Evolutionary conservation across 192 early-diverging fungal genomes (phyloP).

Genomic region (Coemansia umbellata): DNA sequence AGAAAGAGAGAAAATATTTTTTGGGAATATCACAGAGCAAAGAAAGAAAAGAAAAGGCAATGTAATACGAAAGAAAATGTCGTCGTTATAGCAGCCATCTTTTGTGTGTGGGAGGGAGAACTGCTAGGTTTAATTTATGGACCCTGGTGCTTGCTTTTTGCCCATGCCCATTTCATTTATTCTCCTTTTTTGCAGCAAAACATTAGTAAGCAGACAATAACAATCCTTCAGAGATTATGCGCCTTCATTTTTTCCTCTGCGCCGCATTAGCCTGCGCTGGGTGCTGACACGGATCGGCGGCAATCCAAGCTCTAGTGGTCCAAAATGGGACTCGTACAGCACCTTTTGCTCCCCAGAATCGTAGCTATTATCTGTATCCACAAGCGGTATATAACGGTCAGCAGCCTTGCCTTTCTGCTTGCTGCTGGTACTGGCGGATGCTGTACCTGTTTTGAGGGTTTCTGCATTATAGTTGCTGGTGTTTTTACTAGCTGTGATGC

Average conservation of each 20-base stretch:
- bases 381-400: neutral
- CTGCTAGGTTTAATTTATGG: no score
- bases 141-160: no score
- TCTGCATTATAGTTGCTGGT: no score
- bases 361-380: neutral
- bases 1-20: neutral
- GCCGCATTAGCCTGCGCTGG: slow-evolving; percentile 40
- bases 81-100: no score
- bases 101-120: no score
- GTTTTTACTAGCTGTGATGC: no score
- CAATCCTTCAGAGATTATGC: neutral
- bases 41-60: slow-evolving; percentile 3
- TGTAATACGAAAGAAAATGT: no score
- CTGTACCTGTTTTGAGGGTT: no score
- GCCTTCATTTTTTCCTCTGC: slow-evolving; percentile 2
- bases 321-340: slow-evolving; percentile 40
- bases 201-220: neutral
- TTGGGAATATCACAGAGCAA: neutral
- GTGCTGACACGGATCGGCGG: slow-evolving; percentile 45
- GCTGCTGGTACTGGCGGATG: slow-evolving; percentile 4
- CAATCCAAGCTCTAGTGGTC: slow-evolving; percentile 44
- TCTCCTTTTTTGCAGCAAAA: no score
- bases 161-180: no score
- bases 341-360: slow-evolving; percentile 5
- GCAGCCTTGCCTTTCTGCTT: slow-evolving; percentile 34